Evolutionary conservation across 2,329 filamentous ascomycete species (phyloP), one percentile per base, ranked within the genome.

Genomic region (Fusarium ambrosium): DNA sequence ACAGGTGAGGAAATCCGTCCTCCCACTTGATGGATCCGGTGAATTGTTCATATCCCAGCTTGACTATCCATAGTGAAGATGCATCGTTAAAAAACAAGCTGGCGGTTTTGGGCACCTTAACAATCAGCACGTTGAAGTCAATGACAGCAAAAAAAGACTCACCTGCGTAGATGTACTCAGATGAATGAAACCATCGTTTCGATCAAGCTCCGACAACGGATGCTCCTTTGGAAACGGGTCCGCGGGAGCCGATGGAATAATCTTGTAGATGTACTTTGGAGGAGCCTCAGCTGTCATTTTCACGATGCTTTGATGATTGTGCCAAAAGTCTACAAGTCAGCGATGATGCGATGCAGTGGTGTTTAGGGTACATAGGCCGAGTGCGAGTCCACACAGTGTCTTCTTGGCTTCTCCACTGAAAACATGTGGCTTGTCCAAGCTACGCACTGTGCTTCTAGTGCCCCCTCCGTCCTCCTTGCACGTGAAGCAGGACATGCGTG

Each of bases 151-250:
- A 41, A 43, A 53, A 61, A 34, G 11, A 51, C 41, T 76, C 78
- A 88, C 88, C 84, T 92, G 90, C 41, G 82, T 81, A 2, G 87
- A 85, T 0, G 87, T 89, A 78, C 90, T 92, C 18, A 92, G 80
- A 75, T 92, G 90, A 36, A 92, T 84, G 80, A 90, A 92, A 59
- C 90, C 90, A 78, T 92, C 90, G 39, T 88, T 85, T 72, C 82
- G 81, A 80, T 92, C 90, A 53, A 92, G 87, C 37, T 89, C 87
- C 14, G 90, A 92, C 69, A 89, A 84, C 16, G 90, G 89, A 63
- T 89, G 88, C 68, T 84, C 81, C 2, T 83, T 79, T 4, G 90
- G 90, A 39, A 92, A 83, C 2, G 89, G 88, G 24, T 85, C 82
- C 9, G 86, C 86, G 34, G 90, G 89, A 27, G 86, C 84, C 24